phyloP scores from a whole-genome alignment of 805 yeast genomes.

The Kuraishia piskuri region DNA sequence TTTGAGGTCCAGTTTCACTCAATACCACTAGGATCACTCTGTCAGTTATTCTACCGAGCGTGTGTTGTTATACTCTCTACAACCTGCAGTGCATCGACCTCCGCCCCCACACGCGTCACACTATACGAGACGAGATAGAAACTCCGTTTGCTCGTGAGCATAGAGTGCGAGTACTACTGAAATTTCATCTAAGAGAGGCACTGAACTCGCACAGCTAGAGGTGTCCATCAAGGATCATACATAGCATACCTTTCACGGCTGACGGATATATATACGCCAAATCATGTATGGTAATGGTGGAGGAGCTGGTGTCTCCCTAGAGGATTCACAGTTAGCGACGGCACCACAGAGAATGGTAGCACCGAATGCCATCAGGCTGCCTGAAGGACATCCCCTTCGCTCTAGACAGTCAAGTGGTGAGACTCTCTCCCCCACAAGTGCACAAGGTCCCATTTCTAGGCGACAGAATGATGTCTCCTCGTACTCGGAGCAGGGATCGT shows the following conservation, averaged over 20 bases:
- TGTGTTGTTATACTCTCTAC: too few relatives aligned
- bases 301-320: neutral
- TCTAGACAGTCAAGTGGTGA: neutral
- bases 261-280: neutral
- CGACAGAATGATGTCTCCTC: neutral
- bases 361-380: neutral
- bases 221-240: neutral
- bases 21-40: too few relatives aligned
- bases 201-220: too few relatives aligned
- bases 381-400: neutral
- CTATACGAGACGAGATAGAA: too few relatives aligned
- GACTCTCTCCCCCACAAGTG: neutral
- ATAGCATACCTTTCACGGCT: neutral
- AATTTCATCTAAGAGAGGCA: too few relatives aligned
- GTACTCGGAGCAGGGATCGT: neutral
- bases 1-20: too few relatives aligned
- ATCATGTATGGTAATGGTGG: neutral
- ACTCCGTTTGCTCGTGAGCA: too few relatives aligned
- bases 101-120: neutral
- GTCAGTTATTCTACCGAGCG: too few relatives aligned
- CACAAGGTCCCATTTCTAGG: neutral
- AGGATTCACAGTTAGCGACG: neutral
- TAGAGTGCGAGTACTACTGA: too few relatives aligned
- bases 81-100: neutral
- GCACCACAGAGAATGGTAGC: neutral